Conservation (phyloP, 345 rosid genomes). For the Acer saccharum region DNA sequence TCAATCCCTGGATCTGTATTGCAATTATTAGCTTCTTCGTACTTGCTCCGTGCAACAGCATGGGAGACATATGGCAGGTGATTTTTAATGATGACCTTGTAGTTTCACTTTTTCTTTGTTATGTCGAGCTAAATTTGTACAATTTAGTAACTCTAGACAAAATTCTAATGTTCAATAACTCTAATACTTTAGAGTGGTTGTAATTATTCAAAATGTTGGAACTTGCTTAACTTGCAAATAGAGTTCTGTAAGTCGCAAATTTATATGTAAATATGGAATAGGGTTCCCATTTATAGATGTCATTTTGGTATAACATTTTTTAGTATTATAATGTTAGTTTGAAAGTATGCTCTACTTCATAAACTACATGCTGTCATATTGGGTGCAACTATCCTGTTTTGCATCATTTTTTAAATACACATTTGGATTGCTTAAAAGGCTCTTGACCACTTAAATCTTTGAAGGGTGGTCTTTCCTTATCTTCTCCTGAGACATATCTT, state of each 20-base stretch:
- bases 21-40: conserved; percentile 86
- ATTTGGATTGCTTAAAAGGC: conserved; percentile 7
- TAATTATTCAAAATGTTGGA: background rate
- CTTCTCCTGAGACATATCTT: background rate
- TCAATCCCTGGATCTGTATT: conserved; percentile 84
- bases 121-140: background rate
- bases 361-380: background rate
- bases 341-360: background rate
- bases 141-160: background rate
- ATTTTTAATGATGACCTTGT: conserved; percentile 21
- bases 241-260: background rate
- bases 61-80: conserved; percentile 99
- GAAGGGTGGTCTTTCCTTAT: background rate
- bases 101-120: conserved; percentile 8
- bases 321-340: background rate
- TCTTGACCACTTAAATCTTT: background rate
- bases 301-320: background rate
- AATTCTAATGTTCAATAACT: background rate
- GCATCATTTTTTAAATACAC: background rate
- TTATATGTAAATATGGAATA: background rate
- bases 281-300: background rate
- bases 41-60: conserved; percentile 84
- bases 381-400: background rate
- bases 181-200: background rate
- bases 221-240: background rate